These are phyloP conservation scores for Monilinia fructicola DNA, from an alignment of 2,329 filamentous ascomycete species.

Conservation along the genomic window DNA sequence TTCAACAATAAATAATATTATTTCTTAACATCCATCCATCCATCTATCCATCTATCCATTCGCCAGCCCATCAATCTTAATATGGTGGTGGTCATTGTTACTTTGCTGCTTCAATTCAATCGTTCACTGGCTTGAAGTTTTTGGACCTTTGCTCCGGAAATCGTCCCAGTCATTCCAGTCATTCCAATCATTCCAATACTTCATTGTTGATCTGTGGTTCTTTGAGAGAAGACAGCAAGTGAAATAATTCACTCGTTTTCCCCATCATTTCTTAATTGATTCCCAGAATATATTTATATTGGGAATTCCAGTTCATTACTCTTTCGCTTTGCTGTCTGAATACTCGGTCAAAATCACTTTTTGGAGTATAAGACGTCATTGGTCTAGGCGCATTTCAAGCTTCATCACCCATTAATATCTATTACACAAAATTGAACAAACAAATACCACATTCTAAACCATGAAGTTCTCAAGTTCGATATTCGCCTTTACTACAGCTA, in stretches of 20 bases:
- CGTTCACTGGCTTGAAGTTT: constrained; percentile 4
- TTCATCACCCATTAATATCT: background rate
- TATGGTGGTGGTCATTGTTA: constrained; percentile 1
- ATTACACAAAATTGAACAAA: background rate
- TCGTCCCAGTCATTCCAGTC: background rate
- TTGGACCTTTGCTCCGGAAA: background rate
- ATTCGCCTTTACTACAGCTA: constrained; percentile 16
- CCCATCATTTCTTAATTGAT: too few relatives aligned
- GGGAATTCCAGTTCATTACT: background rate
- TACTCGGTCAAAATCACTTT: background rate
- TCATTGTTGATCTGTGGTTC: constrained; percentile 7
- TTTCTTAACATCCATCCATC: background rate
- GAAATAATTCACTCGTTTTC: background rate
- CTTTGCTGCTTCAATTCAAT: background rate
- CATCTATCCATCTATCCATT: background rate
- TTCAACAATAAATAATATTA: background rate
- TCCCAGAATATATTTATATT: background rate
- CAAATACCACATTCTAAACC: background rate
- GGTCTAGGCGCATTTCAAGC: background rate
- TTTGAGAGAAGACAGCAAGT: background rate
- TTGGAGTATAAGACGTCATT: constrained; percentile 9
- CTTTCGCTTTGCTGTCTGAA: background rate
- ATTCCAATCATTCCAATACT: background rate
- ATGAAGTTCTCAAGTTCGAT: constrained; percentile 9
- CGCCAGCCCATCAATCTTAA: constrained; percentile 6